Evolutionary conservation across 1,284 basidiomycete genomes (phyloP).

Genomic region (Mycena sp.): DNA sequence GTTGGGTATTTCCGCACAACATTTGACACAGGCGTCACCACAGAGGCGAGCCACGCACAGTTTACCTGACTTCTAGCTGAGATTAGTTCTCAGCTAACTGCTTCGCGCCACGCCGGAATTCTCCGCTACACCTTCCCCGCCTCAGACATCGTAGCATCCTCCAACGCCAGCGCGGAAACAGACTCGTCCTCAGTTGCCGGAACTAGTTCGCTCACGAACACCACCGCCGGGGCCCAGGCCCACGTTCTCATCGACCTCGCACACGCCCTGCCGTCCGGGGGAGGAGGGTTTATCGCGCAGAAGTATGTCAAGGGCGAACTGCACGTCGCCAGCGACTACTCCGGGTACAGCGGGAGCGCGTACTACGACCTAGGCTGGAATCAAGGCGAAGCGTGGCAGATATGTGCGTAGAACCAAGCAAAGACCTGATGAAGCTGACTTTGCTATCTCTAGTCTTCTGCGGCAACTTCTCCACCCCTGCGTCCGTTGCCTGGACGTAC

Average conservation of each 20-base stretch:
- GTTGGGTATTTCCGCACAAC: slow-evolving; percentile 13
- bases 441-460: background rate
- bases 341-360: background rate
- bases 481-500: slow-evolving; percentile 3
- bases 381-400: slow-evolving; percentile 7
- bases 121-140: background rate
- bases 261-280: slow-evolving; percentile 1
- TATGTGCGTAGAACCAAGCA: background rate
- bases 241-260: slow-evolving; percentile 4
- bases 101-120: slow-evolving; percentile 1
- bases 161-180: background rate
- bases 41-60: too few species aligned
- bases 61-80: too few species aligned
- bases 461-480: slow-evolving; percentile 3
- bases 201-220: background rate
- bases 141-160: background rate
- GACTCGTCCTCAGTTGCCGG: background rate
- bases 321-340: slow-evolving; percentile 8
- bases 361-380: slow-evolving; percentile 10
- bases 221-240: background rate
- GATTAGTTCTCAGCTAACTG: background rate
- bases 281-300: slow-evolving; percentile 2
- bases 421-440: background rate
- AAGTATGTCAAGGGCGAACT: slow-evolving; percentile 13
- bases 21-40: slow-evolving; percentile 6